These are phyloP conservation scores for Alternaria alternata DNA, from an alignment of 2,329 filamentous ascomycete genomes.

Conservation along the genomic window DNA sequence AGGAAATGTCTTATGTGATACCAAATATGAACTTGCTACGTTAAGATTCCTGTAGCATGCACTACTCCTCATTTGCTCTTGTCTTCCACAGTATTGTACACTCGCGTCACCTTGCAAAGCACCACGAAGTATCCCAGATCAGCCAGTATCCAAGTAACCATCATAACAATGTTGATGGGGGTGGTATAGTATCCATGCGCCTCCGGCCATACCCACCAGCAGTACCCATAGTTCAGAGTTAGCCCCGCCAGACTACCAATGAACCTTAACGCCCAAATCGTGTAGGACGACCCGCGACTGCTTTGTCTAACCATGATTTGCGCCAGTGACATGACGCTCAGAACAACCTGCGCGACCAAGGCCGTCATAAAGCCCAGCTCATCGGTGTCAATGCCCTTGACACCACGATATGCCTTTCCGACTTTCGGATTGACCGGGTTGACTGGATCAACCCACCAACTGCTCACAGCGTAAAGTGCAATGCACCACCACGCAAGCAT, in stretches of 20 bases:
- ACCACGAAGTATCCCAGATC: conserved; percentile 59
- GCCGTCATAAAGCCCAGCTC: conserved; percentile 62
- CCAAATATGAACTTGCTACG: neutral
- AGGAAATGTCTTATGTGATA: neutral
- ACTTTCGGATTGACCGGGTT: conserved; percentile 59
- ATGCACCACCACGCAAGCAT: conserved; percentile 51
- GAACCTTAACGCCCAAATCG: conserved; percentile 85
- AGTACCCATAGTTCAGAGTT: conserved; percentile 57
- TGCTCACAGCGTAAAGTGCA: conserved; percentile 55
- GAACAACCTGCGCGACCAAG: conserved; percentile 54
- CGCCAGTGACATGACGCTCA: conserved; percentile 53
- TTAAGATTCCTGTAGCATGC: neutral
- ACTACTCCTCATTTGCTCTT: neutral
- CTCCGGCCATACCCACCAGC: conserved; percentile 61
- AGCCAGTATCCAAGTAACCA: conserved; percentile 51
- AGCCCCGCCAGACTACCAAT: conserved; percentile 78
- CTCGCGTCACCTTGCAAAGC: conserved; percentile 35
- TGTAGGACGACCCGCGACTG: conserved; percentile 62
- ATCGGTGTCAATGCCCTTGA: conserved; percentile 57
- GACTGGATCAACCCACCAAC: conserved; percentile 58
- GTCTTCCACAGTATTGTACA: neutral
- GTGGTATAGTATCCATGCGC: conserved; percentile 59
- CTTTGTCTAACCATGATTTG: conserved; percentile 59
- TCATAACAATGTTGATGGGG: conserved; percentile 55
- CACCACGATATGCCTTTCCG: conserved; percentile 41